Base-by-base conservation (phyloP, 2,329 filamentous ascomycete genomes). In the Calonectria crousiana region DNA sequence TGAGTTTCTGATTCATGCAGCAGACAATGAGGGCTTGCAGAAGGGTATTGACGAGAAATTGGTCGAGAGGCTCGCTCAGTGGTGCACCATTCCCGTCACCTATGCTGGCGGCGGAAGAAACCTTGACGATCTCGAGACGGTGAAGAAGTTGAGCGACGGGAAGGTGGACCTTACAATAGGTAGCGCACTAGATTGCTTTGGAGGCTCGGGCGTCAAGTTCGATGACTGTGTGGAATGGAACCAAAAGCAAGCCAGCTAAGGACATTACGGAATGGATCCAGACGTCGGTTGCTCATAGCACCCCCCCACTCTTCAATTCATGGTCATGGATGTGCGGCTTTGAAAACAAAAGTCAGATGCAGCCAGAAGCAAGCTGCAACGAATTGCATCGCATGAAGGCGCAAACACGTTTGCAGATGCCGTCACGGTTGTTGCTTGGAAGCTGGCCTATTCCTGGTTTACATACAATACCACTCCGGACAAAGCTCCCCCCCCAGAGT, bases 1-100 rank as follows among this genome's bases (percentile, higher is more conserved):
- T 75, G 97, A 99, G 84, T 98, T 99, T 82, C 90, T 99, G 69
- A 97, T 99, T 82, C 97, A 99, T 84, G 97, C 97, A 20, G 97
- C 97, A 52, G 97, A 99, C 84, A 97, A 98, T 76, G 97, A 99
- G 86, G 97, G 97, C 16, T 88, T 98, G 53, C 97, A 98, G 84
- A 91, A 92, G 81, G 97, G 97, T 60, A 94, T 99, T 76, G 97
- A 99, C 80, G 93, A 97, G 83, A 90, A 93, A 78, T 89, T 99
- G 16, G 95, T 99, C 11, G 85, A 89, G 78, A 91, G 89, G 77
- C 87, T 99, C 67, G 92, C 95, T 2, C 87, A 93, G 77, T 98
- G 97, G 95, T 98, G 95, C 83, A 92, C 88, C 49, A 96, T 98
- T 78, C 97, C 97, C 2, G 94, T 98, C 20, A 99, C 97, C 1